Percentiles rank a stretch among this genome's conserved stretches.
These are phyloP conservation scores for Allomyces macrogynus DNA, from an alignment of 192 early-diverging fungal species.

Conservation along the genomic window DNA sequence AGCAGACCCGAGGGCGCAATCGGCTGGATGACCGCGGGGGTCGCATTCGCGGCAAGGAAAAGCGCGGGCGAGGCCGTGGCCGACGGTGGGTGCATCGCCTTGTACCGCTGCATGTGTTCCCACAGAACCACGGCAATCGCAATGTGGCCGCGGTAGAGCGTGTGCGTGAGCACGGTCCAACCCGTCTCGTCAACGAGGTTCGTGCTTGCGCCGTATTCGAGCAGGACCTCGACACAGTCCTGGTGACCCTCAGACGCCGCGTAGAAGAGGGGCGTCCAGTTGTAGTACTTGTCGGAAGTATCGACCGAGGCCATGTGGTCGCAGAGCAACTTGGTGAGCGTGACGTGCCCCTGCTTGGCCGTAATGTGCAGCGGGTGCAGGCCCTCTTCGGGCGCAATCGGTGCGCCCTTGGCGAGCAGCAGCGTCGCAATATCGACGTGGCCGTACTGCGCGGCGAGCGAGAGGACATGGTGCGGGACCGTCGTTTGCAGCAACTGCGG, in stretches of 20 bases:
- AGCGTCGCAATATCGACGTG: conserved; percentile 64
- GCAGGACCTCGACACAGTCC: conserved; percentile 54
- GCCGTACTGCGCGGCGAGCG: conserved; percentile 82
- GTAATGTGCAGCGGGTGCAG: conserved; percentile 76
- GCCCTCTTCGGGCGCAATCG: conserved; percentile 50
- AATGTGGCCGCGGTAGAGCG: conserved; percentile 29
- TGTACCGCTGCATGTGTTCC: conserved; percentile 1
- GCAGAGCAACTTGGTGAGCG: conserved; percentile 51
- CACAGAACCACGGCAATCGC: conserved; percentile 19
- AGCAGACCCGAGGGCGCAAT: conserved; percentile 27
- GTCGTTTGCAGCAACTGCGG: too few relatives aligned
- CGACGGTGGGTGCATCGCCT: neutral
- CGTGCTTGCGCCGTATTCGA: conserved; percentile 54
- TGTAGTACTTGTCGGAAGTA: conserved; percentile 65
- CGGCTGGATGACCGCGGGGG: conserved; percentile 9
- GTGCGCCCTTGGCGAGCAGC: conserved; percentile 54
- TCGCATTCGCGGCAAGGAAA: neutral
- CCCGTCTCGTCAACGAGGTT: conserved; percentile 63
- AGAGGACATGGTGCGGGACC: conserved; percentile 42
- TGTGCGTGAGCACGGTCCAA: conserved; percentile 71
- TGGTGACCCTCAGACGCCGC: conserved; percentile 75
- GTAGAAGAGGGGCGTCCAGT: conserved; percentile 95
- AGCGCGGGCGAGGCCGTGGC: neutral
- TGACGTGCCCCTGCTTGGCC: conserved; percentile 57
- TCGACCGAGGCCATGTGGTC: conserved; percentile 54